Evolutionary conservation across 148 eudicot genomes (phyloP).

Genomic region (Mesembryanthemum crystallinum): DNA sequence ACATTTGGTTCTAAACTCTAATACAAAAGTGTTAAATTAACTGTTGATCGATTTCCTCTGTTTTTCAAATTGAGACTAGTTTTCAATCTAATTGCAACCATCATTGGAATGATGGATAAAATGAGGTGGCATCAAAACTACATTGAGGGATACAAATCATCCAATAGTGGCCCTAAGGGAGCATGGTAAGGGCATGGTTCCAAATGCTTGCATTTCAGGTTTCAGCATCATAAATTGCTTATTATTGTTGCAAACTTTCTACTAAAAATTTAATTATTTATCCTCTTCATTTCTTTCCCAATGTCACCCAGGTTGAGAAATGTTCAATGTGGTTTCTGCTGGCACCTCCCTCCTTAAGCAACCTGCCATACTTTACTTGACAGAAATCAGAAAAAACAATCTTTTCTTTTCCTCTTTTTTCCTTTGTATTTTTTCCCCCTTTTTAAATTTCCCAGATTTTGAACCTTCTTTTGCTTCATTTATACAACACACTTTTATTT

Average conservation of each 20-base stretch:
- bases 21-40: no score
- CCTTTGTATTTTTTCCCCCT: background rate
- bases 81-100: no score
- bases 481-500: no score
- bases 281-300: background rate
- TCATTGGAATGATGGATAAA: background rate
- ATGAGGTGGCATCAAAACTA: background rate
- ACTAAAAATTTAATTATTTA: background rate
- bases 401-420: background rate
- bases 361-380: conserved; percentile 14
- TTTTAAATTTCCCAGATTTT: background rate
- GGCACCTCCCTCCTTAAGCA: background rate
- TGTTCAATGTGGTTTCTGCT: background rate
- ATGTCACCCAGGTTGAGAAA: conserved; percentile 1
- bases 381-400: background rate
- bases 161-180: background rate
- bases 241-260: background rate
- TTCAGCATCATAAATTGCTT: background rate
- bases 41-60: no score
- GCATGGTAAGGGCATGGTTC: background rate
- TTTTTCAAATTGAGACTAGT: no score
- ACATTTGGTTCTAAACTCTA: no score
- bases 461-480: no score
- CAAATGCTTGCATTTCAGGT: conserved; percentile 5
- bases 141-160: no score